Evolutionary conservation across 805 yeast genomes (phyloP).

Genomic region (Saturnispora silvae): DNA sequence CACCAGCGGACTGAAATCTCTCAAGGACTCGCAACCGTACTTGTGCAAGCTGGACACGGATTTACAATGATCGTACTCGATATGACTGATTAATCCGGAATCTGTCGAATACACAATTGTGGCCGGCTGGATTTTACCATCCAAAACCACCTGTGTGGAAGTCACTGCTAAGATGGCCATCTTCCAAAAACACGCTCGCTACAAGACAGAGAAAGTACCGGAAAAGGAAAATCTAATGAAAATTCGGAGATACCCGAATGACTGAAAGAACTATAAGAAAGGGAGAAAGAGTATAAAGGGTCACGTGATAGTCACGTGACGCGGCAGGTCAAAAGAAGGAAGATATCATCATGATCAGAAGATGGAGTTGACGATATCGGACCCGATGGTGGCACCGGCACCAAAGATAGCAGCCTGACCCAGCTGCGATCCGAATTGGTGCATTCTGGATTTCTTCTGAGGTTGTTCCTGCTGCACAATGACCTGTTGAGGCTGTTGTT

Average conservation of each 20-base stretch:
- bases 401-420: constrained; percentile 97
- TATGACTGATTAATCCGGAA: constrained; percentile 49
- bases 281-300: too few relatives aligned
- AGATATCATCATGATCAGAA: too few relatives aligned
- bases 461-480: constrained; percentile 12
- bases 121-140: constrained; percentile 40
- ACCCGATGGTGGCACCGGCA: constrained; percentile 94
- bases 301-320: too few relatives aligned
- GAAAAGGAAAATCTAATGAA: neutral
- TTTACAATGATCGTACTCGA: constrained; percentile 33
- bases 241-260: neutral
- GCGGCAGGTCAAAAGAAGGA: neutral
- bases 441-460: constrained; percentile 14
- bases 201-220: neutral
- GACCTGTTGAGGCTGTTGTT: constrained; percentile 12
- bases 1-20: constrained; percentile 50
- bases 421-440: constrained; percentile 72
- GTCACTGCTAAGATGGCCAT: constrained; percentile 53
- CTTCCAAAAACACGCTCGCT: neutral
- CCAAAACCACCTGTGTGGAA: constrained; percentile 47
- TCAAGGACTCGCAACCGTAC: constrained; percentile 34
- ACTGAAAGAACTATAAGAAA: too few relatives aligned
- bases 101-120: constrained; percentile 51
- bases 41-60: constrained; percentile 23
- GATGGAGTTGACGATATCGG: constrained; percentile 57